Conservation (phyloP, 2,329 filamentous ascomycete species). For the Epichloe baconii region DNA sequence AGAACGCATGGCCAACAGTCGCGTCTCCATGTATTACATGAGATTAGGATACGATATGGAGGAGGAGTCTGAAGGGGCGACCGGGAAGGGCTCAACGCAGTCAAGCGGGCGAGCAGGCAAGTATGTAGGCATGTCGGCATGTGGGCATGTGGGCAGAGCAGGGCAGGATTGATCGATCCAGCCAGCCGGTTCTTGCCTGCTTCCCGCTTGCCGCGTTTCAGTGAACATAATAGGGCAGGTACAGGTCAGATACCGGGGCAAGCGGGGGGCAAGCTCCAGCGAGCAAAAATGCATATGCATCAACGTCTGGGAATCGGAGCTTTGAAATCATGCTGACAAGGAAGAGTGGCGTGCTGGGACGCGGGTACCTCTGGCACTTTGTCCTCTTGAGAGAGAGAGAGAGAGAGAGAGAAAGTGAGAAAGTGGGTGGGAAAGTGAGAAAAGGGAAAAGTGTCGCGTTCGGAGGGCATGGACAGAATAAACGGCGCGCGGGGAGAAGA, state of each 20-base stretch:
- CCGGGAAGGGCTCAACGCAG: no score
- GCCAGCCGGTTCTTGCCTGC: neutral
- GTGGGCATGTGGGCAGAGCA: neutral
- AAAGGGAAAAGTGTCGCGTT: no score
- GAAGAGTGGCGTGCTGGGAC: no score
- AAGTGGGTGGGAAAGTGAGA: neutral
- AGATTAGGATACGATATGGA: neutral
- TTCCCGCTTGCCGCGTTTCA: neutral
- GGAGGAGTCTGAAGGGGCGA: neutral
- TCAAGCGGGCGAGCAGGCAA: neutral
- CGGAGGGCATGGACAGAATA: no score
- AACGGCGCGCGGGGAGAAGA: no score
- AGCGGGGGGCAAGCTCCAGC: neutral
- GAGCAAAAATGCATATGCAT: no score
- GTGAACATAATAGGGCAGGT: neutral
- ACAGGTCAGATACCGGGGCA: neutral
- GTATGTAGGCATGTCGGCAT: neutral
- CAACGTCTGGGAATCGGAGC: no score
- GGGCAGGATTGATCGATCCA: neutral
- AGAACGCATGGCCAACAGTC: neutral
- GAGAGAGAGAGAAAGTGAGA: neutral
- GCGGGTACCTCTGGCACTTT: no score
- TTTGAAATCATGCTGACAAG: no score
- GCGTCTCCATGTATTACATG: neutral
- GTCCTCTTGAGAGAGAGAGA: no score